A percentile compares a stretch with the other conserved stretches of the same genome.
These are phyloP conservation scores for Daedaleopsis sinensis DNA, from an alignment of 768 basidiomycete genomes.

Conservation along the genomic window DNA sequence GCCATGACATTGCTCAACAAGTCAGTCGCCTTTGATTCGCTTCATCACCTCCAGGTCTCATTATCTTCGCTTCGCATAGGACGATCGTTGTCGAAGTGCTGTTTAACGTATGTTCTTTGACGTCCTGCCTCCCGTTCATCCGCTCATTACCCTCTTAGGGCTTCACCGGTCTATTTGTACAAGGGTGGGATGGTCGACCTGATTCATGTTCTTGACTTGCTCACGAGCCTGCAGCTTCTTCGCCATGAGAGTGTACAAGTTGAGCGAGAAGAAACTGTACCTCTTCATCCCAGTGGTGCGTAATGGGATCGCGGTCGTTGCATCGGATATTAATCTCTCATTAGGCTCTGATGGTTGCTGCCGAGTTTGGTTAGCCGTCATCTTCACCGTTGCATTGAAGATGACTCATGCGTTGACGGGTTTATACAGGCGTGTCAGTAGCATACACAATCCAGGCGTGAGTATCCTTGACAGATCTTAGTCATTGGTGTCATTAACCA, in stretches of 20 bases:
- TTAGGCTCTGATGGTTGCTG: conserved; percentile 47
- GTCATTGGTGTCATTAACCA: background rate
- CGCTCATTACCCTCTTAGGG: conserved; percentile 36
- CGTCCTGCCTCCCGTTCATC: background rate
- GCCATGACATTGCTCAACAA: conserved; percentile 47
- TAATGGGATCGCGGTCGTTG: background rate
- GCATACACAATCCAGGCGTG: conserved; percentile 18
- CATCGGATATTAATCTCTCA: background rate
- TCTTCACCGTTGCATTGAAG: too few species aligned
- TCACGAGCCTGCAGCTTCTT: conserved; percentile 15
- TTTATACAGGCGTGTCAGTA: background rate
- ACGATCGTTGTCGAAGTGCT: conserved; percentile 50
- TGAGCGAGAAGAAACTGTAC: conserved; percentile 50
- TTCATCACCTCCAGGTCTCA: background rate
- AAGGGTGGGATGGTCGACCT: conserved; percentile 47
- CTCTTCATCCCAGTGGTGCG: conserved; percentile 48
- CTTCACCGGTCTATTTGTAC: conserved; percentile 57
- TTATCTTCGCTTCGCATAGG: conserved; percentile 34
- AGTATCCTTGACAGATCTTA: background rate
- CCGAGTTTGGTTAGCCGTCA: conserved; percentile 45
- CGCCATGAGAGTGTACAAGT: conserved; percentile 23
- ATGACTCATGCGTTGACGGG: too few species aligned
- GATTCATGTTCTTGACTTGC: conserved; percentile 42
- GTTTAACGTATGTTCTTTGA: conserved; percentile 48
- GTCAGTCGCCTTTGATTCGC: conserved; percentile 36